Evolutionary conservation across 139 green algal species (phyloP), one percentile per base, ranked within the genome.

Genomic region (Chlamydomonas applanata): DNA sequence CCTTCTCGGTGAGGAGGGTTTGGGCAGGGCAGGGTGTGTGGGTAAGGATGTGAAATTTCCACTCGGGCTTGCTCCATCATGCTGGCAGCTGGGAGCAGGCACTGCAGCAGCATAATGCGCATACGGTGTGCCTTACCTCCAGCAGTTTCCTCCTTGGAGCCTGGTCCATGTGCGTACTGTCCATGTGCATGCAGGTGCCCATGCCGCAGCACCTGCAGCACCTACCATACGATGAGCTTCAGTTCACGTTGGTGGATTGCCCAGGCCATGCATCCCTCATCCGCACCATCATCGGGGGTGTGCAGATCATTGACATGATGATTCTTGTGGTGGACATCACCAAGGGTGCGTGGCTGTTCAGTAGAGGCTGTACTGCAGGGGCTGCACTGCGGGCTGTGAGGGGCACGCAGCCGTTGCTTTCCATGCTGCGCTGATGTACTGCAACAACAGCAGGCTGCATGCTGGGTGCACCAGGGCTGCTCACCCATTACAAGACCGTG

Each of bases 231-330:
- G 76, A 81, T 32, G 71, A 78, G 66, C 71, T 83, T 11, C 94
- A 98, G 83, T 94, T 98, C 77, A 99, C 96, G 0, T 84, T 99
- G 33, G 96, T 99, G 36, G 96, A 99, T 85, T 99, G 96, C 78
- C 96, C 96, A 3, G 96, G 96, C 16, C 96, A 99, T 77, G 96
- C 96, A 22, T 97, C 93, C 0, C 88, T 99, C 35, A 98, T 99
- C 59, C 82, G 88, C 19, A 98, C 95, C 33, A 95, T 99, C 79
- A 90, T 99, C 34, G 95, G 94, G 1, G 95, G 95, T 3, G 89
- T 89, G 7, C 91, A 97, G 76, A 98, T 99, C 76, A 98, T 99
- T 62, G 95, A 99, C 79, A 88, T 95, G 73, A 95, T 98, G 86
- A 46, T 99, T 20, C 87, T 98, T 13, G 94, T 98, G 1, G 79